Evolutionary conservation across 345 rosid species (phyloP).

Genomic region (Triadica sebifera): DNA sequence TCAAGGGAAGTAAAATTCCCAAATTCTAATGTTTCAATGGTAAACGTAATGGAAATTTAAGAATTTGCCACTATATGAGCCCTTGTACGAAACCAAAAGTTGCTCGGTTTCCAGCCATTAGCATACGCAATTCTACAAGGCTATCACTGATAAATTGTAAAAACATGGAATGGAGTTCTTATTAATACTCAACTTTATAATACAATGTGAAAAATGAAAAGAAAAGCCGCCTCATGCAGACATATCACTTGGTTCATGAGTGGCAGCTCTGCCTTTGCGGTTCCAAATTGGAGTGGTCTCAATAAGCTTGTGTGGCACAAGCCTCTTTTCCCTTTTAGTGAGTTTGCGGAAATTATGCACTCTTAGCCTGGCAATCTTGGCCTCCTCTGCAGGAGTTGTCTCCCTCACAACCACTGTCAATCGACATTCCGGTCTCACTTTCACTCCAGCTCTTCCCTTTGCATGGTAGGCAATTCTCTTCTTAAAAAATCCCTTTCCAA

Average conservation of each 20-base stretch:
- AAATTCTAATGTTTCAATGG: background rate
- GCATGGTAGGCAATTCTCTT: slow-evolving; percentile 67
- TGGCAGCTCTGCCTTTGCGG: slow-evolving; percentile 47
- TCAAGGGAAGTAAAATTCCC: too few species aligned
- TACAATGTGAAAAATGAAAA: background rate
- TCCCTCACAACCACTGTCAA: slow-evolving; percentile 82
- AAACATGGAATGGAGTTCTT: background rate
- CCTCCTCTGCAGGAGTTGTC: slow-evolving; percentile 80
- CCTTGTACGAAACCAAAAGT: background rate
- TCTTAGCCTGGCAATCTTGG: slow-evolving; percentile 72
- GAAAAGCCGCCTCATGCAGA: background rate
- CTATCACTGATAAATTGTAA: background rate
- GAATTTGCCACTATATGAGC: background rate
- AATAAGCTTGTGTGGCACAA: slow-evolving; percentile 73
- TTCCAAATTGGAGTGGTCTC: slow-evolving; percentile 86
- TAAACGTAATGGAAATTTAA: background rate
- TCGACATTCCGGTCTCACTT: slow-evolving; percentile 62
- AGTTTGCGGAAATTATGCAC: slow-evolving; percentile 77
- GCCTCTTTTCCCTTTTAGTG: slow-evolving; percentile 63
- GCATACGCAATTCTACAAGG: background rate
- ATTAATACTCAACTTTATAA: background rate
- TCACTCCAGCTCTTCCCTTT: slow-evolving; percentile 63
- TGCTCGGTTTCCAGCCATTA: background rate
- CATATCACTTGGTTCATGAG: background rate
- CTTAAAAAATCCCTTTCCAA: slow-evolving; percentile 71